Percentiles rank a stretch among this genome's conserved stretches.
These are phyloP conservation scores for Russula dissimulans DNA, from an alignment of 768 basidiomycete species.

Conservation along the genomic window DNA sequence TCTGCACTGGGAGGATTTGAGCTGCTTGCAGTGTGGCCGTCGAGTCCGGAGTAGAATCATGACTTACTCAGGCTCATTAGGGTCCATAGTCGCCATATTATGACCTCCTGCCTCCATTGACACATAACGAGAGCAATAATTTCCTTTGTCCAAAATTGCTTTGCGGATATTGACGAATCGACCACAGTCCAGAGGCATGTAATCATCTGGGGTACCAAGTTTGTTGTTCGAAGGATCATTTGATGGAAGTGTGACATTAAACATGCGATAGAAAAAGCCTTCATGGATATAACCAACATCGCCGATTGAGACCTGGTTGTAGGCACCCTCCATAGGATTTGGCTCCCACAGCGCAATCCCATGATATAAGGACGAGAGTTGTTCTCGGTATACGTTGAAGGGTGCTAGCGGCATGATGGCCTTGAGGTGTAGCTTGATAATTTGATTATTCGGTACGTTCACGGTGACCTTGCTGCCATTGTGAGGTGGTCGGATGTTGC, in stretches of 20 bases:
- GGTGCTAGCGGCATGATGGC: neutral
- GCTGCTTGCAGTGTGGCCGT: no score
- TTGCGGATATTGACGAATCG: neutral
- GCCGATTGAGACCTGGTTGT: conserved; percentile 14
- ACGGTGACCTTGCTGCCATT: no score
- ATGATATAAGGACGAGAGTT: neutral
- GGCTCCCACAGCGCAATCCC: conserved; percentile 17
- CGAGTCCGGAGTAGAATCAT: no score
- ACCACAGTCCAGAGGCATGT: neutral
- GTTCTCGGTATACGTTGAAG: conserved; percentile 10
- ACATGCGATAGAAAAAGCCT: conserved; percentile 15
- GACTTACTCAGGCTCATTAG: no score
- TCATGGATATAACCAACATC: conserved; percentile 18
- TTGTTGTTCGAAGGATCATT: neutral
- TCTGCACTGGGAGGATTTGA: neutral
- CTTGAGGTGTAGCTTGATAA: no score
- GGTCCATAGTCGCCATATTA: no score
- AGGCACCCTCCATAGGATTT: conserved; percentile 6
- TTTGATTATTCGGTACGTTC: no score
- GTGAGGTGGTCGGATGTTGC: no score
- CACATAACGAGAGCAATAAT: neutral
- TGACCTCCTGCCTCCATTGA: neutral
- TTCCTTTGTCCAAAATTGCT: neutral
- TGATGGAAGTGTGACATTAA: conserved; percentile 6
- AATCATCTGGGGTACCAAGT: neutral